Conservation (phyloP, 768 basidiomycete genomes). For the Tubosaeta sp. region DNA sequence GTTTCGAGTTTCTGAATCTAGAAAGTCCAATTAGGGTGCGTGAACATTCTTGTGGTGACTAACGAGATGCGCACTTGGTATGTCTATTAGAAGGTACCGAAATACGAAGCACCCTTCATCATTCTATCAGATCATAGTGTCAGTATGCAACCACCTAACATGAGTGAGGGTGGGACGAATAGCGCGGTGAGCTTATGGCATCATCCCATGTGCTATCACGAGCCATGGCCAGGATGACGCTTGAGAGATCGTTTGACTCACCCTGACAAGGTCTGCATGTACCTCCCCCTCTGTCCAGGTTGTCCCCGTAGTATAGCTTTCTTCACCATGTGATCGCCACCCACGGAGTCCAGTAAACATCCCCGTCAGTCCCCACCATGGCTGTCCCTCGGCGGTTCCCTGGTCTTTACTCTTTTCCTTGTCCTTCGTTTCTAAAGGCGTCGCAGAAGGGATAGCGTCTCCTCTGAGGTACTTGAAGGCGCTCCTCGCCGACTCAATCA, state of each 20-base stretch:
- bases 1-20: slow-evolving; percentile 60
- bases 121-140: slow-evolving; percentile 43
- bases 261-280: slow-evolving; percentile 73
- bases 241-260: slow-evolving; percentile 32
- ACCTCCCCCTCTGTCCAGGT: slow-evolving; percentile 73
- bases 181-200: slow-evolving; percentile 1
- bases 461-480: slow-evolving; percentile 75
- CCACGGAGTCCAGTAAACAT: slow-evolving; percentile 64
- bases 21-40: slow-evolving; percentile 10
- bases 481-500: slow-evolving; percentile 49
- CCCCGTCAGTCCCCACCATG: slow-evolving; percentile 55
- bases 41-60: slow-evolving; percentile 12
- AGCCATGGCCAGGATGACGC: neutral
- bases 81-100: slow-evolving; percentile 72
- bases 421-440: slow-evolving; percentile 26
- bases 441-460: slow-evolving; percentile 40
- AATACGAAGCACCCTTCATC: slow-evolving; percentile 74
- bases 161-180: slow-evolving; percentile 1
- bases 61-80: slow-evolving; percentile 58
- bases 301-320: slow-evolving; percentile 37
- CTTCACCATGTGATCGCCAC: slow-evolving; percentile 29
- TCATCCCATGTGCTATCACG: neutral
- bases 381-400: slow-evolving; percentile 28
- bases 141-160: slow-evolving; percentile 7
- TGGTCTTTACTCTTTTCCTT: slow-evolving; percentile 29